Evolutionary conservation across 1,139 yeast species (phyloP), one percentile per base, ranked within the genome.

Genomic region (Suhomyces anneliseae): DNA sequence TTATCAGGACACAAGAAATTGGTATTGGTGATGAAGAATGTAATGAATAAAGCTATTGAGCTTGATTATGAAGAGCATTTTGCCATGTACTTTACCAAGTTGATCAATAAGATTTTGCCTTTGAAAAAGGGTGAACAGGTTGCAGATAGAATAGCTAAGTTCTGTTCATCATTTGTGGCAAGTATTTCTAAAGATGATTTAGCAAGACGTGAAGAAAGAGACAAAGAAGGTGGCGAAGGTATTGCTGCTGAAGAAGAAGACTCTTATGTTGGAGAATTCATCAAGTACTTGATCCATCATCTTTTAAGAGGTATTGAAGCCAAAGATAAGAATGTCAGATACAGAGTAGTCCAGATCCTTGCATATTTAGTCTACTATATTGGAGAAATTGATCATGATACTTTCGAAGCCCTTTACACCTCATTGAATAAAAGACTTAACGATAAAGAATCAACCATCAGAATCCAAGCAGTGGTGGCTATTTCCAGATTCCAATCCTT

Each of bases 391-490:
- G 95, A 86, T 56, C 87, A 83, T 48, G 87, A 84, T 29, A 66
- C 89, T 24, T 87, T 85, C 56, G 82, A 83, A 45, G 76, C 81
- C 3, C 67, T 93, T 42, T 76, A 81, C 54, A 78, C 79, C 59
- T 81, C 85, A 6, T 70, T 92, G 42, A 74, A 78, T 42, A 78
- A 79, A 46, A 74, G 98, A 47, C 64, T 90, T 2, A 76, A 78
- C 55, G 99, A 95, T 62, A 87, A 82, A 61, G 99, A 93, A 55
- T 74, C 90, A 8, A 70, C 74, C 12, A 90, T 95, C 3, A 74
- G 99, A 54, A 76, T 85, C 15, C 95, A 89, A 61, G 96, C 97
- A 0, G 84, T 90, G 0, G 78, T 87, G 34, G 90, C 95, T 9
- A 68, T 92, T 42, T 81, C 96, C 1, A 74, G 90, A 51, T 85